Evolutionary conservation across 108 stramenopile species (phyloP).

Genomic region (Heterococcus sp.): DNA sequence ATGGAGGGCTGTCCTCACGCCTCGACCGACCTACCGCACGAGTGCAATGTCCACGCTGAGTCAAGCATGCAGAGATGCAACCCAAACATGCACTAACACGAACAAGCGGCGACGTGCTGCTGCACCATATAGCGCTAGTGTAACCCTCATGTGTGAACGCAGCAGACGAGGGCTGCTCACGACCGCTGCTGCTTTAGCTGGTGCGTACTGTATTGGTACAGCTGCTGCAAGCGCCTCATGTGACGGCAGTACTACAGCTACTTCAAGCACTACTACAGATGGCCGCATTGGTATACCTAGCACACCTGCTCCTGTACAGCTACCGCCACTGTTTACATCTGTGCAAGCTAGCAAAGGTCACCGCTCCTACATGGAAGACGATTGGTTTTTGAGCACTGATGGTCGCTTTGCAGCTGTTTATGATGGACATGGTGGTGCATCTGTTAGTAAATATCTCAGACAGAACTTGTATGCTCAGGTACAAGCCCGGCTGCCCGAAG

Average conservation of each 20-base stretch:
- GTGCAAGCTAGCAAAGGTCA: constrained; percentile 17
- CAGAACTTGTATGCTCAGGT: constrained; percentile 37
- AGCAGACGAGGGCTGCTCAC: neutral
- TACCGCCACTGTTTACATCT: neutral
- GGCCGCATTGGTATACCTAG: neutral
- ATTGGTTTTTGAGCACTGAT: constrained; percentile 20
- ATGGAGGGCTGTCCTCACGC: no score
- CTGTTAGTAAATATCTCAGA: constrained; percentile 20
- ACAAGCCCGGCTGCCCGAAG: constrained; percentile 16
- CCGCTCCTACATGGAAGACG: constrained; percentile 44
- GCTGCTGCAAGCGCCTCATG: neutral
- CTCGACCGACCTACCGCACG: no score
- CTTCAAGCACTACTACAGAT: neutral
- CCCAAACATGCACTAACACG: no score
- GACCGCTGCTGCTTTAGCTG: neutral
- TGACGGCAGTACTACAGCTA: neutral
- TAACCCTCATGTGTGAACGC: no score
- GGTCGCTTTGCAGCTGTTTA: constrained; percentile 37
- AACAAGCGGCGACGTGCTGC: no score
- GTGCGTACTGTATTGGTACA: neutral
- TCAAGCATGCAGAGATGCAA: no score
- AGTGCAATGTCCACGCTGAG: no score
- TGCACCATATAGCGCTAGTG: neutral
- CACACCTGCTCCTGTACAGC: neutral
- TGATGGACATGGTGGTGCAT: constrained; percentile 43